phyloP scores from a whole-genome alignment of 352 stramenopile species.

The Globisporangium iwayamae region DNA sequence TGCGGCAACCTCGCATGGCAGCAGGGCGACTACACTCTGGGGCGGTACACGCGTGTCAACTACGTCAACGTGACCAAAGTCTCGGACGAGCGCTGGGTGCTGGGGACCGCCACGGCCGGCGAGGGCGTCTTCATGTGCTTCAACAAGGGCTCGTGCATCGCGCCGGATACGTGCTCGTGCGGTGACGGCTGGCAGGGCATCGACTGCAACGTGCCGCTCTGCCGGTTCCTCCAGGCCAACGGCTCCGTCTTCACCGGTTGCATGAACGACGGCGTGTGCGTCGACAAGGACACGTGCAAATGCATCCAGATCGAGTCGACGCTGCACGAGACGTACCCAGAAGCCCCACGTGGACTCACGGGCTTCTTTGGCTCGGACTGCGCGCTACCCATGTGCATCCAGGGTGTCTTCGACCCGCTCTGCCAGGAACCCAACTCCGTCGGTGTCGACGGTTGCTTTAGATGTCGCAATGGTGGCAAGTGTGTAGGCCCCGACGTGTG shows the following conservation, averaged over 20 bases:
- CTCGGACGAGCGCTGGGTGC: constrained; percentile 62
- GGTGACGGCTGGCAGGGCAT: constrained; percentile 91
- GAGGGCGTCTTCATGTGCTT: constrained; percentile 96
- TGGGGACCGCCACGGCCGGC: constrained; percentile 50
- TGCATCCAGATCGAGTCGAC: constrained; percentile 89
- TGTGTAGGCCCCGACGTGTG: constrained; percentile 91
- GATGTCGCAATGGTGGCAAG: constrained; percentile 92
- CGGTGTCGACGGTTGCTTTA: constrained; percentile 90
- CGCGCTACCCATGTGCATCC: constrained; percentile 93
- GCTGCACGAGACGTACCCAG: constrained; percentile 71
- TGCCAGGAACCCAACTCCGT: constrained; percentile 49
- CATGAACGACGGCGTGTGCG: constrained; percentile 91
- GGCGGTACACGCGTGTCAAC: constrained; percentile 86
- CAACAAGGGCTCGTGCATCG: constrained; percentile 91
- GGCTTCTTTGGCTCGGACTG: constrained; percentile 93
- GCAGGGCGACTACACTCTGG: constrained; percentile 89
- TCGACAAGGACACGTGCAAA: constrained; percentile 89
- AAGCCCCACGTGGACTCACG: constrained; percentile 80
- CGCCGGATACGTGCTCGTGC: constrained; percentile 90
- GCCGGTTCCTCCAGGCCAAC: constrained; percentile 67
- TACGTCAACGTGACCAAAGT: constrained; percentile 91
- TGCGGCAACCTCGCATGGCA: constrained; percentile 90
- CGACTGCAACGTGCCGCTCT: constrained; percentile 94
- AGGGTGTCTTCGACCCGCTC: constrained; percentile 92
- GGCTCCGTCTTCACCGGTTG: constrained; percentile 79